Conservation (phyloP, 139 green algal genomes). For the Micractinium conductrix region DNA sequence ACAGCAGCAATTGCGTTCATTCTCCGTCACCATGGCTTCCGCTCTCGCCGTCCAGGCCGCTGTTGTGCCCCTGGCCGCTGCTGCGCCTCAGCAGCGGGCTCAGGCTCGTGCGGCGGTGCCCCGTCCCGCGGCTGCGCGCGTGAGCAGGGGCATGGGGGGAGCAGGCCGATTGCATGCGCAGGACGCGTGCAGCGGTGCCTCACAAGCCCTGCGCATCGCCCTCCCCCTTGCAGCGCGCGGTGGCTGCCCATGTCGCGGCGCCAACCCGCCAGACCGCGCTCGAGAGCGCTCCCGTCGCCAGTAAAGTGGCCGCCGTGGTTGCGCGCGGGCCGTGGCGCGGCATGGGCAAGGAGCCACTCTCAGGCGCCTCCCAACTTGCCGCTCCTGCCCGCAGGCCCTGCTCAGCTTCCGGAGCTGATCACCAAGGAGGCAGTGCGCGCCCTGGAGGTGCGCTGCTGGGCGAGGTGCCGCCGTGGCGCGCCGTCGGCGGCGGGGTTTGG, state of each 20-base stretch:
- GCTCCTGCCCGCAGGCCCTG: not conserved
- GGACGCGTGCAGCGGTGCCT: no score
- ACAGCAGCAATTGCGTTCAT: not conserved
- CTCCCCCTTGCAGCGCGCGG: not conserved
- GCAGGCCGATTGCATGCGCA: no score
- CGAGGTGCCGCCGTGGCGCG: no score
- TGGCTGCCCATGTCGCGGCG: not conserved
- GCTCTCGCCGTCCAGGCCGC: not conserved
- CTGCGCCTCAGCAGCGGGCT: conserved; percentile 1
- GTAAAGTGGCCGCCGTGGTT: no score
- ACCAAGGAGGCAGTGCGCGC: conserved; percentile 66
- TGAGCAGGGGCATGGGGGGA: no score
- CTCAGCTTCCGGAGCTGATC: conserved; percentile 54
- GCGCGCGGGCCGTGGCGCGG: not conserved
- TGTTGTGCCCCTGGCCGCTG: not conserved
- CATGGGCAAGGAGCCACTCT: not conserved
- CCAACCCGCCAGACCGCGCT: not conserved
- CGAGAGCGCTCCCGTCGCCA: conserved; percentile 25
- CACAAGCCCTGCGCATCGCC: not conserved
- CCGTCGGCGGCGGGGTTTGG: no score
- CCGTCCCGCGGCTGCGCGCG: not conserved
- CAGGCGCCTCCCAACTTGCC: no score
- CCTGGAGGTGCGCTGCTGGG: conserved; percentile 65
- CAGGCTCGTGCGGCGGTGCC: not conserved
- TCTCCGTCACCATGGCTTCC: conserved; percentile 3